phyloP scores from a whole-genome alignment of 2,329 filamentous ascomycete genomes.

The Chalara sp. region DNA sequence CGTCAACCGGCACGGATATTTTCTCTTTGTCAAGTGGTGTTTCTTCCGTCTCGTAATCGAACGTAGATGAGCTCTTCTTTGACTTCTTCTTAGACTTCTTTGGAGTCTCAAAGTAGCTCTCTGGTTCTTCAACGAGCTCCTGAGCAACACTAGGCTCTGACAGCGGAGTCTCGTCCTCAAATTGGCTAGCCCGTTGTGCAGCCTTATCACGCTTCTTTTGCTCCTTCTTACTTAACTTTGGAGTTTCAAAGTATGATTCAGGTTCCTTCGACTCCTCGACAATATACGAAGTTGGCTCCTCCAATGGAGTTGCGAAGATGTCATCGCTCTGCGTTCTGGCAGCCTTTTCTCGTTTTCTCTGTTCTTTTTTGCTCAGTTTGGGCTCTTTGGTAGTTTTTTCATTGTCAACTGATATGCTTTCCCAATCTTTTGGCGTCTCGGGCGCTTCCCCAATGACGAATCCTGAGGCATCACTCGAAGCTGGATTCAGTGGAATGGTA shows the following conservation, averaged over 20 bases:
- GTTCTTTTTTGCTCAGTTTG: slow-evolving; percentile 32
- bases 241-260: slow-evolving; percentile 21
- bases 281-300: slow-evolving; percentile 12
- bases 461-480: slow-evolving; percentile 25
- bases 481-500: slow-evolving; percentile 7
- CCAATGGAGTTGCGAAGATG: slow-evolving; percentile 6
- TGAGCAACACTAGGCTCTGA: slow-evolving; percentile 10
- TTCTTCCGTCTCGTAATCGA: slow-evolving; percentile 31
- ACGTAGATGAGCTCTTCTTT: slow-evolving; percentile 23
- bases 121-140: slow-evolving; percentile 22
- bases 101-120: slow-evolving; percentile 22
- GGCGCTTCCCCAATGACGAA: slow-evolving; percentile 41
- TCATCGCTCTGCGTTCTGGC: slow-evolving; percentile 24
- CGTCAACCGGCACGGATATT: slow-evolving; percentile 23
- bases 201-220: slow-evolving; percentile 41
- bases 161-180: slow-evolving; percentile 18
- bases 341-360: slow-evolving; percentile 38
- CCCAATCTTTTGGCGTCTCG: slow-evolving; percentile 34
- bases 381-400: slow-evolving; percentile 16
- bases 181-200: slow-evolving; percentile 27
- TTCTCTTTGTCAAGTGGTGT: slow-evolving; percentile 13
- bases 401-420: slow-evolving; percentile 26
- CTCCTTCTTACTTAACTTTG: slow-evolving; percentile 41
- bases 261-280: slow-evolving; percentile 14
- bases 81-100: slow-evolving; percentile 24